Evolutionary conservation across 2,329 filamentous ascomycete genomes (phyloP).

Genomic region (Alternaria brassicae): DNA sequence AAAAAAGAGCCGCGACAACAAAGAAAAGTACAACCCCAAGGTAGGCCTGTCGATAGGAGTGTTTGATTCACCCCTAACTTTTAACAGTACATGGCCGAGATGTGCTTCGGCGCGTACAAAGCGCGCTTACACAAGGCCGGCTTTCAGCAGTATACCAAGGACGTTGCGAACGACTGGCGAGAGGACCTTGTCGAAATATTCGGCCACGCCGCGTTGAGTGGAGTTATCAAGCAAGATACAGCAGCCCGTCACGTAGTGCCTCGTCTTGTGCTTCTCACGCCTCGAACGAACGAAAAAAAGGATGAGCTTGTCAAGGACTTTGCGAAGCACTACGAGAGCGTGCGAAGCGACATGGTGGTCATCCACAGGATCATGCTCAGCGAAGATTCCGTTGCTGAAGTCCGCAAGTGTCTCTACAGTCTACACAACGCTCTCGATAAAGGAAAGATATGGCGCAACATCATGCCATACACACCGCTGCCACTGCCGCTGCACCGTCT

Average conservation of each 20-base stretch:
- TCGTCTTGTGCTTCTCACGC: conserved; percentile 3
- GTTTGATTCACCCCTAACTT: neutral
- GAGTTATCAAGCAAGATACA: neutral
- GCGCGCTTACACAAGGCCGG: neutral
- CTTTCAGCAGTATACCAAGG: neutral
- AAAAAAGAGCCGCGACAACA: neutral
- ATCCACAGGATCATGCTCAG: neutral
- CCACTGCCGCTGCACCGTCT: conserved; percentile 6
- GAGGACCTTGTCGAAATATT: conserved; percentile 9
- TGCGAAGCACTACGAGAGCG: conserved; percentile 1
- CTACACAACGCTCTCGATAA: neutral
- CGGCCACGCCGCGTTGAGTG: neutral
- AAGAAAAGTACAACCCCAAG: conserved; percentile 9
- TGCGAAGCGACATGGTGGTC: conserved; percentile 1
- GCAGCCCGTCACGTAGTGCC: conserved; percentile 9
- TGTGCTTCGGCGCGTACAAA: conserved; percentile 8
- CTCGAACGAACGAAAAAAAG: neutral
- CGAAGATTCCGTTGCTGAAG: neutral
- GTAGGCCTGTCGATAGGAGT: neutral
- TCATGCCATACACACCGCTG: conserved; percentile 9
- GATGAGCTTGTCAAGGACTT: conserved; percentile 3
- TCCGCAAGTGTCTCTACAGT: neutral
- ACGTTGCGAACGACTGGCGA: conserved; percentile 4
- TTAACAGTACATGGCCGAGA: conserved; percentile 10
- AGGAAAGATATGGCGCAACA: conserved; percentile 3